Evolutionary conservation across 306 rosid genomes (phyloP).

Genomic region (Dalbergia cochinchinensis): DNA sequence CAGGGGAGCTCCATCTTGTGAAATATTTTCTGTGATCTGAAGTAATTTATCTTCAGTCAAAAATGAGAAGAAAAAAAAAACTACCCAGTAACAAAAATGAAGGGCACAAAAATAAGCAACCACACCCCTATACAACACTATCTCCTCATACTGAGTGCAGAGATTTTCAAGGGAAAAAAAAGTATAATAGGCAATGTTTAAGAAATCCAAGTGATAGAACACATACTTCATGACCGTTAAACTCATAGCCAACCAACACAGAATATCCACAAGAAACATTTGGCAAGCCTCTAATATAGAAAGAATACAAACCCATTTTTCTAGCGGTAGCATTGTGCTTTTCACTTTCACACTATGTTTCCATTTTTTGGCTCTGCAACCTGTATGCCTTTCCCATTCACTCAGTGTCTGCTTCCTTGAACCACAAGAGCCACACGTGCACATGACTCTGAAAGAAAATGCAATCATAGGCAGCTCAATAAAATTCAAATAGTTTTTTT

Average conservation of each 20-base stretch:
- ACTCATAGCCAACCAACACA: conserved; percentile 30
- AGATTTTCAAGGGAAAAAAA: not conserved
- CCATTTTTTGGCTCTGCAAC: conserved; percentile 98
- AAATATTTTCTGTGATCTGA: conserved; percentile 75
- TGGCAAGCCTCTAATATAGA: conserved; percentile 7
- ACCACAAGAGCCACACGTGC: conserved; percentile 84
- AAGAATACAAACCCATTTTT: conserved; percentile 87
- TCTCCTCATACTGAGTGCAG: not conserved
- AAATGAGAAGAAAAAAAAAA: conserved; percentile 42
- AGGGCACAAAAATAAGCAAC: conserved; percentile 10
- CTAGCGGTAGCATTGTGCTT: conserved; percentile 83
- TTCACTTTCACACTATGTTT: conserved; percentile 94
- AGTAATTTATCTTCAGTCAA: conserved; percentile 45
- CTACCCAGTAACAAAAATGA: conserved; percentile 14
- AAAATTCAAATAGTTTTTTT: conserved; percentile 34
- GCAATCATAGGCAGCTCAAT: conserved; percentile 46
- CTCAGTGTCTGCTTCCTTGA: conserved; percentile 81
- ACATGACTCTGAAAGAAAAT: conserved; percentile 70
- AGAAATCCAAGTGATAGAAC: conserved; percentile 1
- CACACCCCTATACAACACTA: conserved; percentile 19
- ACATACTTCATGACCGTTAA: conserved; percentile 21
- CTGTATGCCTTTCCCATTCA: conserved; percentile 97
- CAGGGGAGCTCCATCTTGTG: conserved; percentile 58
- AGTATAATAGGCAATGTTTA: not conserved
- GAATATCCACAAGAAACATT: conserved; percentile 4